phyloP scores from a whole-genome alignment of 768 basidiomycete species.

The Tubosaeta sp. region DNA sequence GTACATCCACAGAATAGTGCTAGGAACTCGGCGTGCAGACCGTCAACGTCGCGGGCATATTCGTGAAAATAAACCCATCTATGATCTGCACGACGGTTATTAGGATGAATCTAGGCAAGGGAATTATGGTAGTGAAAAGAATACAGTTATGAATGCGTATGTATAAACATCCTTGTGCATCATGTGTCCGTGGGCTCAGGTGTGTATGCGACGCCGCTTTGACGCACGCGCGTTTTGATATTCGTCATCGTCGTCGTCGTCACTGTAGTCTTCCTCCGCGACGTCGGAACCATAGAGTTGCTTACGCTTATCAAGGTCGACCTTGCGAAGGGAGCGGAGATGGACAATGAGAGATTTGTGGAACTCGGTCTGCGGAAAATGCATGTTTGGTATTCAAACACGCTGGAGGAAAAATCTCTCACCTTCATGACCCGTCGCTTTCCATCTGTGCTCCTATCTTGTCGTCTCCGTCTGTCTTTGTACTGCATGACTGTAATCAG shows the following conservation, averaged over 20 bases:
- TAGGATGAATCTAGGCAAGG: constrained; percentile 26
- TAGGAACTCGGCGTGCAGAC: neutral
- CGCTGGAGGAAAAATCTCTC: constrained; percentile 10
- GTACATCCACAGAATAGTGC: neutral
- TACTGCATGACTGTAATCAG: constrained; percentile 38
- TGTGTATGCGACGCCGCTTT: constrained; percentile 29
- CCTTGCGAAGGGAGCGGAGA: constrained; percentile 57
- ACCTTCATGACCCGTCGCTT: constrained; percentile 62
- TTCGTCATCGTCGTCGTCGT: constrained; percentile 34
- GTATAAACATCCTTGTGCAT: constrained; percentile 20
- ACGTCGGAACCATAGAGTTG: constrained; percentile 39
- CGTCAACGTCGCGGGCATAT: neutral
- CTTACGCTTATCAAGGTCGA: constrained; percentile 50
- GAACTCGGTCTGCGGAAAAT: constrained; percentile 55
- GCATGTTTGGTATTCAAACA: neutral
- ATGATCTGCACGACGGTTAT: constrained; percentile 23
- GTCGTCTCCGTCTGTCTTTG: constrained; percentile 55
- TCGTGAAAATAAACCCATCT: neutral
- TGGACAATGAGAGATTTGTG: constrained; percentile 56
- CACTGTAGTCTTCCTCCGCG: constrained; percentile 34
- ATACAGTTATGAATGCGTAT: constrained; percentile 25
- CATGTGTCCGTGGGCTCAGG: constrained; percentile 20
- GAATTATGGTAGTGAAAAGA: constrained; percentile 24
- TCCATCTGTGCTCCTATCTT: constrained; percentile 43
- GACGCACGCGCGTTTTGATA: constrained; percentile 27